These are phyloP conservation scores for Lactarius evosmus DNA, from an alignment of 768 basidiomycete species.

Conservation along the genomic window DNA sequence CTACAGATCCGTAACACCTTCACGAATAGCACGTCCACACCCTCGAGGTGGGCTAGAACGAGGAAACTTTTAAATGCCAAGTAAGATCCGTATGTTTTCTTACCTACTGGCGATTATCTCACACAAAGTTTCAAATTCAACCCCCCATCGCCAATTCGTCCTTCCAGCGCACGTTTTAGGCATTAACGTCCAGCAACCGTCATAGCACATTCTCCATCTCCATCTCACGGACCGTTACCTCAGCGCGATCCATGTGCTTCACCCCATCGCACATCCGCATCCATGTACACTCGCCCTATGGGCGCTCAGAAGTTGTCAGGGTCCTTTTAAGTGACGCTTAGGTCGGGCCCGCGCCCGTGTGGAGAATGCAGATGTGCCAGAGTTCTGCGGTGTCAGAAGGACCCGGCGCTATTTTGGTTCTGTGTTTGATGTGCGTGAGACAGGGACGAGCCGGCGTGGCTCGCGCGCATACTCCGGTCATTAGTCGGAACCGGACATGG, in stretches of 20 bases:
- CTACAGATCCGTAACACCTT: conserved; percentile 67
- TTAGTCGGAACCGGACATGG: background rate
- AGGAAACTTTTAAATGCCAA: conserved; percentile 38
- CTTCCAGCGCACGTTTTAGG: conserved; percentile 65
- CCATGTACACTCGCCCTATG: conserved; percentile 34
- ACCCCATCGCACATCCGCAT: conserved; percentile 39
- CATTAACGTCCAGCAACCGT: conserved; percentile 74
- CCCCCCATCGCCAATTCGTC: conserved; percentile 62
- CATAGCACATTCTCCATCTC: conserved; percentile 61
- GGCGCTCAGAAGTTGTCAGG: conserved; percentile 53
- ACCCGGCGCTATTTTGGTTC: conserved; percentile 6
- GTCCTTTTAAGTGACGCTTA: conserved; percentile 37
- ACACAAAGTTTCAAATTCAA: conserved; percentile 25
- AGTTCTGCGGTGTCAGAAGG: conserved; percentile 9
- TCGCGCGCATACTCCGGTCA: background rate
- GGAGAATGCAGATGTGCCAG: background rate
- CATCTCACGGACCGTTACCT: conserved; percentile 44
- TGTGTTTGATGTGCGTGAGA: background rate
- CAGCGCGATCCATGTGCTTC: conserved; percentile 18
- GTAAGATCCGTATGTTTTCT: background rate
- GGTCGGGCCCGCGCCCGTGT: conserved; percentile 35
- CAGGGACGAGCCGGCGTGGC: background rate
- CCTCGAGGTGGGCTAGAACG: conserved; percentile 43
- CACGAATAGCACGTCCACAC: conserved; percentile 60
- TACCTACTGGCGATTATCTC: too few relatives aligned